Conservation (phyloP, 768 basidiomycete species). For the Phanerochaete carnosa region DNA sequence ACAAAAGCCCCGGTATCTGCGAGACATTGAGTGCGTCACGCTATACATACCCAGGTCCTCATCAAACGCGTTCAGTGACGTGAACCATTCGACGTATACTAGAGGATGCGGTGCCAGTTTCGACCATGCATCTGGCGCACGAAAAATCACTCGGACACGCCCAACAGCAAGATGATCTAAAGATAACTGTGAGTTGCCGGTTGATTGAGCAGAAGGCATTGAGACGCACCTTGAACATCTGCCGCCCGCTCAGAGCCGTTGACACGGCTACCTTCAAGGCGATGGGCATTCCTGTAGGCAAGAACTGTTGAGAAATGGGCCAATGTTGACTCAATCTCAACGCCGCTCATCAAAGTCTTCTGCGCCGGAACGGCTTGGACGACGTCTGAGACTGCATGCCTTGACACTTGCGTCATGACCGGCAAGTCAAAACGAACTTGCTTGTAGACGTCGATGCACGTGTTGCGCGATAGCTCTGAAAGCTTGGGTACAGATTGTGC, state of each 20-base stretch:
- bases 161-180: neutral
- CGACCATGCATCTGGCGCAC: neutral
- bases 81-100: conserved; percentile 29
- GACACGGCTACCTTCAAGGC: too few relatives aligned
- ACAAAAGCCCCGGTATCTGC: conserved; percentile 8
- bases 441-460: conserved; percentile 2
- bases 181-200: neutral
- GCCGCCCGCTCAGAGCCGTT: neutral
- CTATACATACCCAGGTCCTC: conserved; percentile 16
- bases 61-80: conserved; percentile 14
- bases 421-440: conserved; percentile 6
- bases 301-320: conserved; percentile 7
- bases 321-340: neutral
- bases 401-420: conserved; percentile 5
- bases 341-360: neutral
- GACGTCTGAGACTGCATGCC: neutral
- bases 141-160: conserved; percentile 1
- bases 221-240: neutral
- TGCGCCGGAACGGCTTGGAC: neutral
- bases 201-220: too few relatives aligned
- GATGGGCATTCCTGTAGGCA: neutral
- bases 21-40: conserved; percentile 17
- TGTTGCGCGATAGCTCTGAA: neutral
- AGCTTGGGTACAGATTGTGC: neutral
- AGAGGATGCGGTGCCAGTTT: conserved; percentile 1